Evolutionary conservation across 805 yeast genomes (phyloP).

Genomic region (Novakomyces olei): DNA sequence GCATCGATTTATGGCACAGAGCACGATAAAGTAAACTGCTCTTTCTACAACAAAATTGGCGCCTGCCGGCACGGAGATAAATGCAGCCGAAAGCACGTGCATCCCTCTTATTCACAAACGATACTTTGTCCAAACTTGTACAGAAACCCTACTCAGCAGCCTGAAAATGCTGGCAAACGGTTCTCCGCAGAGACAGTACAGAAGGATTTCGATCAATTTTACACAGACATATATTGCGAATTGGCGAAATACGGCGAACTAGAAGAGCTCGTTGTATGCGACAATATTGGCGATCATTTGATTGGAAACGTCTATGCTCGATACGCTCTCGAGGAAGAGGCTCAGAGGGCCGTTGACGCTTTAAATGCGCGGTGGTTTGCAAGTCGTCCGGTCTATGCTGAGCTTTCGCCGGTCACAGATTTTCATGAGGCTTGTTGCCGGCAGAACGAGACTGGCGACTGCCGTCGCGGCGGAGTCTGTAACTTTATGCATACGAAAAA

Average conservation of each 20-base stretch:
- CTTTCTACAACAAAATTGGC: constrained; percentile 63
- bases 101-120: constrained; percentile 43
- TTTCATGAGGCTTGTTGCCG: constrained; percentile 56
- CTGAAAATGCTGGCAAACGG: constrained; percentile 9
- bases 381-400: constrained; percentile 56
- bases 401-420: constrained; percentile 50
- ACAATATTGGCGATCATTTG: constrained; percentile 53
- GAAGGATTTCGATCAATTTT: constrained; percentile 36
- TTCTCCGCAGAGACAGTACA: constrained; percentile 19
- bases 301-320: constrained; percentile 68
- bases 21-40: constrained; percentile 14
- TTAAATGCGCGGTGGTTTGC: constrained; percentile 69
- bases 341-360: constrained; percentile 33
- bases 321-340: constrained; percentile 33
- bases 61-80: constrained; percentile 85
- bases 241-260: constrained; percentile 29
- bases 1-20: constrained; percentile 19
- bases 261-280: constrained; percentile 50
- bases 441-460: constrained; percentile 37
- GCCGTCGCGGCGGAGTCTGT: constrained; percentile 67
- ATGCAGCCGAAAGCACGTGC: constrained; percentile 48
- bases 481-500: constrained; percentile 63
- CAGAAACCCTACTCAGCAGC: constrained; percentile 31
- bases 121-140: constrained; percentile 43
- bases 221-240: constrained; percentile 49